Percentiles rank a stretch among this genome's conserved stretches.
phyloP scores from a whole-genome alignment of 495 filamentous ascomycete species.

The Tuber aestivum region DNA sequence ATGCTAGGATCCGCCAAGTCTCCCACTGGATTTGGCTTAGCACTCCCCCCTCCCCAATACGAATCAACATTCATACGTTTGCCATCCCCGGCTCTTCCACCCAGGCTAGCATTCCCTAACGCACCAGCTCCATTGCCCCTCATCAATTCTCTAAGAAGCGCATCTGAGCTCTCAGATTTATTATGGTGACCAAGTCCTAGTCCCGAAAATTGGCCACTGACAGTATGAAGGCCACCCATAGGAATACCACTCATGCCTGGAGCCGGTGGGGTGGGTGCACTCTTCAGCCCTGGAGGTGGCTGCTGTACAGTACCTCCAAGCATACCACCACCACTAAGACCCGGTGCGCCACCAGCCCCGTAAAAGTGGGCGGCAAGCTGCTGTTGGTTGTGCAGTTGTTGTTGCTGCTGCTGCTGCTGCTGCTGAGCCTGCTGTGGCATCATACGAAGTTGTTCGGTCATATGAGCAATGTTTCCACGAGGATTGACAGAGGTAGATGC shows the following conservation, averaged over 20 bases:
- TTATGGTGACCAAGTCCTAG: constrained; percentile 36
- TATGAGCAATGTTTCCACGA: constrained; percentile 70
- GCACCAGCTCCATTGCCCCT: constrained; percentile 30
- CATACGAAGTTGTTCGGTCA: constrained; percentile 84
- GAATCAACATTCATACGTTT: constrained; percentile 43
- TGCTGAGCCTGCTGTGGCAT: constrained; percentile 66
- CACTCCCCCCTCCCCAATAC: constrained; percentile 38
- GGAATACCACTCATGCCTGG: constrained; percentile 43
- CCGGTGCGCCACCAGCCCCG: constrained; percentile 46
- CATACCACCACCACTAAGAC: constrained; percentile 28
- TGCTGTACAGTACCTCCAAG: constrained; percentile 60
- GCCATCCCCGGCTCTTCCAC: constrained; percentile 35
- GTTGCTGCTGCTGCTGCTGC: constrained; percentile 16
- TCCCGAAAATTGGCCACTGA: constrained; percentile 52
- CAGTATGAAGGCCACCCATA: constrained; percentile 59
- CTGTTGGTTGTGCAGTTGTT: constrained; percentile 53
- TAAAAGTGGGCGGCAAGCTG: constrained; percentile 59
- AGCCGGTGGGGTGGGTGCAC: constrained; percentile 76
- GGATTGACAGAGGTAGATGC: constrained; percentile 67
- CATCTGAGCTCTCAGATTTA: constrained; percentile 35
- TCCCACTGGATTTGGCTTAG: constrained; percentile 55
- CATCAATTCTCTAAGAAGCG: constrained; percentile 38
- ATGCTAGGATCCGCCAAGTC: constrained; percentile 99
- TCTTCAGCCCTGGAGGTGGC: constrained; percentile 91
- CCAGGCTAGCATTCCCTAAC: constrained; percentile 26